Evolutionary conservation across 2,329 filamentous ascomycete genomes (phyloP).

Genomic region (Scolecobasidium constrictum): DNA sequence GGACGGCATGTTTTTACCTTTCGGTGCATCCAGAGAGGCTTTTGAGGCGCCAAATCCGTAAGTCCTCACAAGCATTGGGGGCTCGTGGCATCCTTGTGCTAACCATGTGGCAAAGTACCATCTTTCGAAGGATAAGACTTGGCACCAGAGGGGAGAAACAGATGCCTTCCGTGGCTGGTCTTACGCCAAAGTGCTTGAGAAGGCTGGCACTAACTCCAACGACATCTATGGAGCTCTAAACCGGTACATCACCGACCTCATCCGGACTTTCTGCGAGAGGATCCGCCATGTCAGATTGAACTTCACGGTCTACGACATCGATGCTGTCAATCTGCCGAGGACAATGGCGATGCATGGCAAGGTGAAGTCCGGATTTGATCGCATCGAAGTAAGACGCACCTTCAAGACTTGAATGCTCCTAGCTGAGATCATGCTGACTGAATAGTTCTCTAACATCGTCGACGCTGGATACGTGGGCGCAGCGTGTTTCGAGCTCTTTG

Average conservation of each 20-base stretch:
- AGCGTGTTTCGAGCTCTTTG: constrained; percentile 18
- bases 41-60: constrained; percentile 32
- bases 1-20: constrained; percentile 32
- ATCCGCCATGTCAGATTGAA: constrained; percentile 14
- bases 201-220: constrained; percentile 15
- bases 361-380: constrained; percentile 17
- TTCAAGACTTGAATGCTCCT: not conserved
- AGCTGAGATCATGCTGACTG: not conserved
- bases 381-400: constrained; percentile 26
- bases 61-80: no score
- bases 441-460: constrained; percentile 31
- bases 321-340: constrained; percentile 17
- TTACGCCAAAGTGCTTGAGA: constrained; percentile 18
- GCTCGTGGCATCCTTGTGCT: constrained; percentile 22
- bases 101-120: constrained; percentile 21
- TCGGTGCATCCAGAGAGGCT: constrained; percentile 19
- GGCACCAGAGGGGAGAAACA: constrained; percentile 28
- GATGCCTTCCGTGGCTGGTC: constrained; percentile 29
- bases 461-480: constrained; percentile 25
- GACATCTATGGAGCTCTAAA: constrained; percentile 31
- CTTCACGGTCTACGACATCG: constrained; percentile 20
- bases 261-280: constrained; percentile 21
- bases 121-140: constrained; percentile 18
- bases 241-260: constrained; percentile 20
- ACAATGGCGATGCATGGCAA: constrained; percentile 10